phyloP scores from a whole-genome alignment of 73 alveolate genomes.

The Paramecium octaurelia region DNA sequence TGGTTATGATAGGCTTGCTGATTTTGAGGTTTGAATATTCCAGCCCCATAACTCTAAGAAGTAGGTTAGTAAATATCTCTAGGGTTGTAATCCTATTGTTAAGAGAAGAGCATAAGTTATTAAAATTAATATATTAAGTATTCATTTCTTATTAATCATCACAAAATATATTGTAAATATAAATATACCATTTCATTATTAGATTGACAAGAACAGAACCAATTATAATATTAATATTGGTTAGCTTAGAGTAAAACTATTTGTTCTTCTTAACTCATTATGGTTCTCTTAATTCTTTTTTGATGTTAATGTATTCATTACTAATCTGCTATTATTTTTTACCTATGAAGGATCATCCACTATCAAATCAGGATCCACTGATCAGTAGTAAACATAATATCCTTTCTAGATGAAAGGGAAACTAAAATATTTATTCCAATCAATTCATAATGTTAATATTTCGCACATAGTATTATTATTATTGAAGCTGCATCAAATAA shows the following conservation, averaged over 20 bases:
- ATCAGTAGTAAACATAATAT: constrained; percentile 91
- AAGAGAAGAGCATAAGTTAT: constrained; percentile 6
- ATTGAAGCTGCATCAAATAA: constrained; percentile 94
- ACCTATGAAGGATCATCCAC: constrained; percentile 87
- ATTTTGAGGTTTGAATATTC: not conserved
- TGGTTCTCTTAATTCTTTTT: constrained; percentile 92
- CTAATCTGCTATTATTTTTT: constrained; percentile 71
- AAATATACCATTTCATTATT: not conserved
- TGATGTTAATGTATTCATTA: constrained; percentile 87
- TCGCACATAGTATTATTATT: constrained; percentile 73
- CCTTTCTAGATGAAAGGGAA: constrained; percentile 55
- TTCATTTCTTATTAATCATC: not conserved
- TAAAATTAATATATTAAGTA: not conserved
- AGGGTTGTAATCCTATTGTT: constrained; percentile 14
- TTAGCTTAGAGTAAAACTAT: not conserved
- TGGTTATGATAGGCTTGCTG: not conserved
- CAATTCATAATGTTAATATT: constrained; percentile 91
- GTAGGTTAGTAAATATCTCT: not conserved
- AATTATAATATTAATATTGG: not conserved
- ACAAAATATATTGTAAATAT: no score
- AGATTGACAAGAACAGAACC: not conserved
- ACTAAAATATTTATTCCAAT: constrained; percentile 68
- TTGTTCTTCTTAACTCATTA: constrained; percentile 79
- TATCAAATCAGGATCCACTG: constrained; percentile 85
- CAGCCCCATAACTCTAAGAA: constrained; percentile 21